Evolutionary conservation across 2,329 filamentous ascomycete genomes (phyloP), one percentile per base, ranked within the genome.

Genomic region (Pyrenophora tritici-repentis): DNA sequence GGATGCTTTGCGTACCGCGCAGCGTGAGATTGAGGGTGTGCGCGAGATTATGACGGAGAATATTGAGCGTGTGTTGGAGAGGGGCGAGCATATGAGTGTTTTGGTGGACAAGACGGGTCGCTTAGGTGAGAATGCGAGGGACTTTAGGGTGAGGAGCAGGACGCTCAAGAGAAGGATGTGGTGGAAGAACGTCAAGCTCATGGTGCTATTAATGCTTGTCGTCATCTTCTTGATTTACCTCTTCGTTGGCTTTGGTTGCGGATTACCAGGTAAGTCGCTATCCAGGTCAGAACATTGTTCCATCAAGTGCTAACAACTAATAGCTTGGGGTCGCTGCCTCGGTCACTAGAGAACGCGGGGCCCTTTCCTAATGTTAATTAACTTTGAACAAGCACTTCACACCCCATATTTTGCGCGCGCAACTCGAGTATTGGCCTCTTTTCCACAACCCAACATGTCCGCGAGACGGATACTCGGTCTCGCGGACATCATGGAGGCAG

Each of bases 161-260:
- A 91, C 91, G 1, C 75, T 99, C 64, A 89, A 94, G 78, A 83
- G 95, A 70, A 84, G 88, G 75, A 97, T 99, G 94, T 99, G 94
- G 94, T 97, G 93, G 93, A 97, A 97, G 86, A 97, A 99, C 73
- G 83, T 96, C 38, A 95, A 95, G 79, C 77, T 99, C 62, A 96
- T 97, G 91, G 87, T 84, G 6, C 74, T 99, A 63, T 70, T 92
- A 55, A 80, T 75, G 3, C 68, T 97, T 37, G 90, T 92, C 1
- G 75, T 94, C 20, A 73, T 90, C 7, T 89, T 90, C 66, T 75
- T 90, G 73, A 66, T 89, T 3, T 90, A 90, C 69, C 67, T 90
- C 10, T 85, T 90, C 61, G 81, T 90, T 17, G 87, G 87, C 0
- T 86, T 89, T 73, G 87, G 85, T 4, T 90, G 87, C 70, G 87